Conservation (phyloP, 306 rosid genomes). For the Prunus campanulata region DNA sequence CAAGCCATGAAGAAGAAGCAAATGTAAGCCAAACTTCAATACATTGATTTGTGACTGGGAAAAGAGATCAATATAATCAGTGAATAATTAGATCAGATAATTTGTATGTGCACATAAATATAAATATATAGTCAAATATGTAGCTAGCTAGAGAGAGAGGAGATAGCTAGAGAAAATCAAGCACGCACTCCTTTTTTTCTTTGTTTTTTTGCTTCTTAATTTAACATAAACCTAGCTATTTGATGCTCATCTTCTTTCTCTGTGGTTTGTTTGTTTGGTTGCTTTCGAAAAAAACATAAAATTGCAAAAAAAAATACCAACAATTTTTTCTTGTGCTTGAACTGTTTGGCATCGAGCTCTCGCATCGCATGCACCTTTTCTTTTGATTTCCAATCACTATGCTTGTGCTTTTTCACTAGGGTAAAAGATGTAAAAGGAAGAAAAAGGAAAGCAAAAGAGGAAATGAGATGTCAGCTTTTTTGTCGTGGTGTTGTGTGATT, state of each 20-base stretch:
- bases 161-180: not conserved
- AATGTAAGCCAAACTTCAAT: slow-evolving; percentile 41
- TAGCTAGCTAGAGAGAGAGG: not conserved
- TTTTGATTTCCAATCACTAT: not conserved
- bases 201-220: not conserved
- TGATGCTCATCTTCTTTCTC: not conserved
- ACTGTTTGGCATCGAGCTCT: not conserved
- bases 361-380: slow-evolving; percentile 4
- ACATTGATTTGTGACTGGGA: not conserved
- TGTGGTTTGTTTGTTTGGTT: not conserved
- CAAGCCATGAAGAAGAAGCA: slow-evolving; percentile 73
- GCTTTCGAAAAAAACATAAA: not conserved
- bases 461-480: not conserved
- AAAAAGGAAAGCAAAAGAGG: slow-evolving; percentile 2
- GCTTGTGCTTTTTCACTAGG: slow-evolving; percentile 8
- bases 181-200: too few relatives aligned
- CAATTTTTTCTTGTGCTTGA: not conserved
- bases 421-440: slow-evolving; percentile 6
- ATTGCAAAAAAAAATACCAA: not conserved
- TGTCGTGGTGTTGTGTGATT: not conserved
- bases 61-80: not conserved
- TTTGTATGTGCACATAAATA: slow-evolving; percentile 13
- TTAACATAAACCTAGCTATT: not conserved
- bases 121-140: not conserved
- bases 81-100: not conserved